These are phyloP conservation scores for Melampsora americana DNA, from an alignment of 1,284 basidiomycete genomes.

Conservation along the genomic window DNA sequence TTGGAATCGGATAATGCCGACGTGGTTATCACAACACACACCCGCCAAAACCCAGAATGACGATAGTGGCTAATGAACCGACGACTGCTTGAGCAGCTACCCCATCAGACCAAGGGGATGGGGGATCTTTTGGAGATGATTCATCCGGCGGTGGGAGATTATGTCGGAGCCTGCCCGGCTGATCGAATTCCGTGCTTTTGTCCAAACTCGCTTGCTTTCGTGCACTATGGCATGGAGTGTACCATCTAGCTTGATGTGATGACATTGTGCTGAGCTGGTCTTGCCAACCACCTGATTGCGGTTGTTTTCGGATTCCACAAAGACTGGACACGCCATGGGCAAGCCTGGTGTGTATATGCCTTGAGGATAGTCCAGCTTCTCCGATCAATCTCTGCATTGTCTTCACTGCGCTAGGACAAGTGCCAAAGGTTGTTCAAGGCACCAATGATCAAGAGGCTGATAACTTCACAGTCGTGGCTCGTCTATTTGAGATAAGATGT, in stretches of 20 bases:
- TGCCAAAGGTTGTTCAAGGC: too few relatives aligned
- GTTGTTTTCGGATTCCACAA: too few relatives aligned
- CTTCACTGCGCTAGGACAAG: too few relatives aligned
- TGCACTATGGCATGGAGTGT: neutral
- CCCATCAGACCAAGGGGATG: slow-evolving; percentile 34
- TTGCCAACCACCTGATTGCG: too few relatives aligned
- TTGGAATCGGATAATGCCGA: too few relatives aligned
- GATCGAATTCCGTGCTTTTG: neutral
- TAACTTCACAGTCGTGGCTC: too few relatives aligned
- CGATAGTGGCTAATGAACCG: slow-evolving; percentile 31
- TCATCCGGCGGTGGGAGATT: neutral
- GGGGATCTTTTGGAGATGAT: neutral
- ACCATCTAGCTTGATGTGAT: neutral
- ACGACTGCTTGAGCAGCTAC: slow-evolving; percentile 37
- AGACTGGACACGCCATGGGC: too few relatives aligned
- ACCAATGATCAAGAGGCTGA: too few relatives aligned
- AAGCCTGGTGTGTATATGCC: too few relatives aligned
- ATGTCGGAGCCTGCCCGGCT: neutral
- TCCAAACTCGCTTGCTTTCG: neutral
- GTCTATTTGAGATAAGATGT: too few relatives aligned
- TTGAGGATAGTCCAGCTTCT: too few relatives aligned
- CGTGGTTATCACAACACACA: neutral
- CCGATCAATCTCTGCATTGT: too few relatives aligned
- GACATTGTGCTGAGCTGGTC: neutral
- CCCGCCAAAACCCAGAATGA: slow-evolving; percentile 43